Evolutionary conservation across 495 filamentous ascomycete species (phyloP).

Genomic region (Tuber borchii): DNA sequence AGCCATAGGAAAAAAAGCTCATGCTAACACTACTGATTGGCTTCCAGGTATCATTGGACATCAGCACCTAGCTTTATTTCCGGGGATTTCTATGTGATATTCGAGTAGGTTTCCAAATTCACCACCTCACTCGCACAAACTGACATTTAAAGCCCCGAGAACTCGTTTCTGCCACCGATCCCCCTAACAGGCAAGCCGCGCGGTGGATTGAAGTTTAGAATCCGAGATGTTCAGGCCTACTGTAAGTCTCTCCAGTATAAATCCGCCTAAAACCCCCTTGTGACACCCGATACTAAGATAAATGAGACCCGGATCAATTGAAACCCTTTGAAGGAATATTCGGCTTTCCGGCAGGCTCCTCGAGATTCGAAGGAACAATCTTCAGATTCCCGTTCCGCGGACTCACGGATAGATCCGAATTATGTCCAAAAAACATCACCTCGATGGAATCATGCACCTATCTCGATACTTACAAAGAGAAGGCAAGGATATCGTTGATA

Average conservation of each 20-base stretch:
- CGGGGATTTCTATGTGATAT: constrained; percentile 43
- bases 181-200: constrained; percentile 31
- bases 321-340: no score
- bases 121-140: background rate
- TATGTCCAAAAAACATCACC: background rate
- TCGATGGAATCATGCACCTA: background rate
- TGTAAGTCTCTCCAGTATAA: constrained; percentile 10
- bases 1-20: background rate
- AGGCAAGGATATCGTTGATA: constrained; percentile 22
- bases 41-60: constrained; percentile 47
- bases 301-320: no score
- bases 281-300: no score
- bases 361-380: no score
- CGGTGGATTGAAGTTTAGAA: constrained; percentile 32
- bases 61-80: constrained; percentile 46
- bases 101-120: constrained; percentile 40
- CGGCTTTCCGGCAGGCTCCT: no score
- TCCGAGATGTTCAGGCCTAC: constrained; percentile 21
- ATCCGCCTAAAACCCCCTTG: background rate
- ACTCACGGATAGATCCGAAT: no score
- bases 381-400: no score
- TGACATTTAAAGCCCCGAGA: constrained; percentile 40
- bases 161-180: constrained; percentile 39
- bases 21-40: constrained; percentile 7
- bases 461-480: constrained; percentile 22